A percentile compares a stretch with the other conserved stretches of the same genome.
phyloP scores from a whole-genome alignment of 768 basidiomycete species.

The Trametes meyenii region DNA sequence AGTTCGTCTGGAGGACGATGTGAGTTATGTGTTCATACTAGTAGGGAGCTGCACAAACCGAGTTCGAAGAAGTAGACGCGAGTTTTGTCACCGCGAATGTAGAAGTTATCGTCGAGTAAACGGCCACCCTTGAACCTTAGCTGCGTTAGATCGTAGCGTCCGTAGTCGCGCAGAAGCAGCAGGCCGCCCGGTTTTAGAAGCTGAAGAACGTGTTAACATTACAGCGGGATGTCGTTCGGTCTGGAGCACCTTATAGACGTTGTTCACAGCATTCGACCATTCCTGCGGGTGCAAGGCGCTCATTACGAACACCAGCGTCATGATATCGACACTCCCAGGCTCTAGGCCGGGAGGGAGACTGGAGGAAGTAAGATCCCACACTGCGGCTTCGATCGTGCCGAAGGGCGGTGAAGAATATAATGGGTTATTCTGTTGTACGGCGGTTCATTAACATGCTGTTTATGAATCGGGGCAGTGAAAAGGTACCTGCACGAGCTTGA shows the following conservation, averaged over 20 bases:
- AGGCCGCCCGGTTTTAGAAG: slow-evolving; percentile 90
- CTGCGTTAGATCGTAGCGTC: slow-evolving; percentile 92
- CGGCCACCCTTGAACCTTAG: slow-evolving; percentile 88
- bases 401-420: slow-evolving; percentile 67
- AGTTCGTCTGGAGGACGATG: slow-evolving; percentile 61
- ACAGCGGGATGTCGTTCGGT: not conserved
- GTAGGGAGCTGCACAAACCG: slow-evolving; percentile 47
- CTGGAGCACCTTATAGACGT: slow-evolving; percentile 65
- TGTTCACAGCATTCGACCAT: slow-evolving; percentile 82
- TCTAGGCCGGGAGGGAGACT: slow-evolving; percentile 64
- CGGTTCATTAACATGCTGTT: not conserved
- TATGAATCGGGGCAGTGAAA: not conserved
- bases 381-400: slow-evolving; percentile 75
- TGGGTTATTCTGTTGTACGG: slow-evolving; percentile 57
- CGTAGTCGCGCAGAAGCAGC: slow-evolving; percentile 90
- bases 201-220: slow-evolving; percentile 39
- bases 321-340: slow-evolving; percentile 78
- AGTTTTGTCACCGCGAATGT: slow-evolving; percentile 96
- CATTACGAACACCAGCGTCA: slow-evolving; percentile 92
- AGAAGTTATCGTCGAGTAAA: slow-evolving; percentile 91
- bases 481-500: slow-evolving; percentile 84
- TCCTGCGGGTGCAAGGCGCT: slow-evolving; percentile 93
- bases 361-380: slow-evolving; percentile 87
- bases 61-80: slow-evolving; percentile 96
- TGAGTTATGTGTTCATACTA: not conserved